phyloP scores from a whole-genome alignment of 108 stramenopile genomes.

The Poteriospumella lacustris region DNA sequence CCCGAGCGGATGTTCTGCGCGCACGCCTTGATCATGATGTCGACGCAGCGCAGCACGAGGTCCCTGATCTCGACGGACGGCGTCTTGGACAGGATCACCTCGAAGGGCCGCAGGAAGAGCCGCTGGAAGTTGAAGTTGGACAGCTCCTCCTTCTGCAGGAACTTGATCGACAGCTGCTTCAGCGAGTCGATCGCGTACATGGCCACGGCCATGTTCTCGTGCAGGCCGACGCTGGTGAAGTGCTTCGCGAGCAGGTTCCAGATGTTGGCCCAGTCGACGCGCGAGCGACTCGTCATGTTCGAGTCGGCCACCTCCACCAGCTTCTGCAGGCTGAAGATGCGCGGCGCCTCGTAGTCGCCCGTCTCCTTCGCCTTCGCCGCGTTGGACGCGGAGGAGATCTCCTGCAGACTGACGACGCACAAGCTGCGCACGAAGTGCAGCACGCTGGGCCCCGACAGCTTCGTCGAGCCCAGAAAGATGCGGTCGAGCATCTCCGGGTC shows the following conservation, averaged over 20 bases:
- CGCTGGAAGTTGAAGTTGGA: slow-evolving; percentile 89
- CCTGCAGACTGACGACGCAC: slow-evolving; percentile 29
- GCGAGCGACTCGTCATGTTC: slow-evolving; percentile 87
- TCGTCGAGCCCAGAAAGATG: slow-evolving; percentile 31
- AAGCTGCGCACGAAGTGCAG: slow-evolving; percentile 27
- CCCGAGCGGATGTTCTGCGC: slow-evolving; percentile 71
- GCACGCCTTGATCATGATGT: slow-evolving; percentile 64
- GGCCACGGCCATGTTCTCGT: slow-evolving; percentile 81
- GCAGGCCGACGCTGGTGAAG: slow-evolving; percentile 80
- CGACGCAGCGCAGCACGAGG: slow-evolving; percentile 81
- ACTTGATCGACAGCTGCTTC: slow-evolving; percentile 90
- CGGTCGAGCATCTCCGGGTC: slow-evolving; percentile 32
- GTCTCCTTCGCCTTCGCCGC: background rate
- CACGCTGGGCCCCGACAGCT: slow-evolving; percentile 8
- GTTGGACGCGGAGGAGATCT: slow-evolving; percentile 31
- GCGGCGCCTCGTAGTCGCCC: slow-evolving; percentile 56
- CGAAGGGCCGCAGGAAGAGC: slow-evolving; percentile 85
- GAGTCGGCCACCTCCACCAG: slow-evolving; percentile 95
- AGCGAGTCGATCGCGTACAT: slow-evolving; percentile 97
- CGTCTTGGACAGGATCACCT: slow-evolving; percentile 70
- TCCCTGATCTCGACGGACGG: slow-evolving; percentile 62
- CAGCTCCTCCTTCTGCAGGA: slow-evolving; percentile 82
- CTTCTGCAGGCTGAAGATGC: slow-evolving; percentile 90
- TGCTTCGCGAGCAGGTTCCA: slow-evolving; percentile 83
- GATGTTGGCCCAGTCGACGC: slow-evolving; percentile 84